Base-by-base conservation (phyloP, 768 basidiomycete genomes). In the Mycena pura region DNA sequence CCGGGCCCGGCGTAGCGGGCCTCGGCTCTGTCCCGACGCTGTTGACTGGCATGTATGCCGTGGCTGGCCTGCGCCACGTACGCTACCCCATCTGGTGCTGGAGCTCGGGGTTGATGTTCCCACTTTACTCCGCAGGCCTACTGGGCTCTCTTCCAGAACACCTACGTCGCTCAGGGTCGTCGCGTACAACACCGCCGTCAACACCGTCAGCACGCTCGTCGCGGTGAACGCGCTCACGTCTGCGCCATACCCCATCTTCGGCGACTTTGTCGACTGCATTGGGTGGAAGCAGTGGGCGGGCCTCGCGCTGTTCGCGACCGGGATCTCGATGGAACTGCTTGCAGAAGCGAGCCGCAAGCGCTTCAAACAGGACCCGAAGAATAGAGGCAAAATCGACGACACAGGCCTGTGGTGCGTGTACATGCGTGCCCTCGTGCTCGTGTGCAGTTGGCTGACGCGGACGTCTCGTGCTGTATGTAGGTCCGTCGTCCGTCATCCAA, bases 361-460 rank as follows among this genome's bases (percentile, higher is more conserved):
- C n/a, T 72, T 72, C 46, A 72, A 71, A 57, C 64, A 65, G 36
- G 59, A 71, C 51, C 59, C 54, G 9, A 62, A 44, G 52, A 72
- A 72, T 13, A 66, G 62, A 39, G 71, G 69, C 24, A 68, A 68
- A 49, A 50, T 62, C 14, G 64, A 64, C 34, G 59, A 65, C 24
- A 67, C 66, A 22, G 69, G 71, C 10, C 38, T 70, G 27, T 72
- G 70, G 47, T 66, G 47, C 28, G 55, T 70, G n/a, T n/a, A n/a
- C n/a, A n/a, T 21, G 56, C 56, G 14, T 32, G 59, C 7, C 56
- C 52, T 32, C 38, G 50, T 22, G 63, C 63, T n/a, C 60, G 59
- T 40, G 54, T 48, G 10, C 63, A 46, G 5, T 19, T 43, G 19
- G 28, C 15, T 21, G 25, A n/a, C 25, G 6, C 15, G 5, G 21